phyloP scores from a whole-genome alignment of 2,329 filamentous ascomycete genomes.

The Arthrobotrys megalospora region DNA sequence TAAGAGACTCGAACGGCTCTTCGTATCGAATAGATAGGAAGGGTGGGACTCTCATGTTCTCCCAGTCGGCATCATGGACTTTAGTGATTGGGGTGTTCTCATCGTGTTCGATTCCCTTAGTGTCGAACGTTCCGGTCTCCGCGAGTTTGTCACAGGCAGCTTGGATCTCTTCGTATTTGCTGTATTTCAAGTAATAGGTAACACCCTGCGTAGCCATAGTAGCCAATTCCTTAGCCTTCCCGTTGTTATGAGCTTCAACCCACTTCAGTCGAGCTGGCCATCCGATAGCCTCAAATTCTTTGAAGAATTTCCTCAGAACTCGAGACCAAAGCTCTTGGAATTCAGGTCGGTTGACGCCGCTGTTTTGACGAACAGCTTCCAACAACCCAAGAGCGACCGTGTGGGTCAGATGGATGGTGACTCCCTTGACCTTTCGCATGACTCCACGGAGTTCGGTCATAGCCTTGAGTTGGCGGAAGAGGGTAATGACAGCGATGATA shows the following conservation, averaged over 20 bases:
- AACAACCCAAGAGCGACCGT: constrained; percentile 31
- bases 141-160: constrained; percentile 43
- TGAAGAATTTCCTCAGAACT: neutral
- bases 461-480: constrained; percentile 19
- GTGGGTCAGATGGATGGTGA: constrained; percentile 41
- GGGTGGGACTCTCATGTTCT: constrained; percentile 36
- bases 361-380: constrained; percentile 29
- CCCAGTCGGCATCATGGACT: constrained; percentile 46
- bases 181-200: neutral
- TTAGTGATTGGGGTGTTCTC: constrained; percentile 39
- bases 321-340: constrained; percentile 41
- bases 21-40: constrained; percentile 43
- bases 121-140: constrained; percentile 13
- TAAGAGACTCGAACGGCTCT: constrained; percentile 44
- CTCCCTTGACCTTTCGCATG: constrained; percentile 45
- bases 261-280: constrained; percentile 43
- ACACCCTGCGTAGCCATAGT: neutral
- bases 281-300: constrained; percentile 24
- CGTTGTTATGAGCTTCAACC: constrained; percentile 27
- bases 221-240: constrained; percentile 27
- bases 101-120: constrained; percentile 41
- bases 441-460: constrained; percentile 31
- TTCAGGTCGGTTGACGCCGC: constrained; percentile 13
- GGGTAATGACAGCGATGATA: constrained; percentile 25
- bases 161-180: constrained; percentile 17